Evolutionary conservation across 805 yeast genomes (phyloP), one percentile per base, ranked within the genome.

Genomic region (Ogataea dorogensis): DNA sequence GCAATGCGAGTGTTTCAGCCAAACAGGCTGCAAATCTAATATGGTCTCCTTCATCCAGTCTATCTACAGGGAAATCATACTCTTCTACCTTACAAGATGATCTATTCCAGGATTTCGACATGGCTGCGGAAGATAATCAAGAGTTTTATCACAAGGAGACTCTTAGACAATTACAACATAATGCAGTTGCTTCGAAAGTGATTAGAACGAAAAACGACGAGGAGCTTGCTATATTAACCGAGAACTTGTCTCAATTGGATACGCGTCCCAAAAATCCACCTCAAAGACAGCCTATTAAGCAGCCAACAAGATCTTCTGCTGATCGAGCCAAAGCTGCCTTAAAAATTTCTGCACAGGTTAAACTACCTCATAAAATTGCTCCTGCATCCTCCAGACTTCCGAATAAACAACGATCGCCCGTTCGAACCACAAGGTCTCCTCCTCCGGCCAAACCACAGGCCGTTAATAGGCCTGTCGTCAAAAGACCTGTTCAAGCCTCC

Each of bases 11-110:
- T 31, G 19, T 22, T 17, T 18, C 30, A 7, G 67, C 68, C 5
- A 58, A 54, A 30, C 55, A 55, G 21, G 67, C 67, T 3, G 67
- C 67, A 0, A 58, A 58, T 26, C 40, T 62, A 5, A 60, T 61
- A 7, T 63, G 67, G 67, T 53, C 67, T 5, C 67, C 67, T 7
- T 56, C 61, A 2, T 49, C 50, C 14, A 56, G 64, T 17, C 33
- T 61, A 5, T 40, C 51, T 10, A 45, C 46, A 12, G 36, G 43
- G 14, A 54, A 49, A 31, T 53, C 61, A 2, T 52, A 53, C 33
- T 50, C 60, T 7, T 38, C 59, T 1, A 31, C 44, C 22, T 31
- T 44, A 1, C 44, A 39, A 7, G 50, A 48, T 18, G 52, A 53
- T 18, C 35, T 47, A 5, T 57, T 56, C 36, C 46, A 45, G 23